Conservation (phyloP, 306 rosid species). For the Rosa persica region DNA sequence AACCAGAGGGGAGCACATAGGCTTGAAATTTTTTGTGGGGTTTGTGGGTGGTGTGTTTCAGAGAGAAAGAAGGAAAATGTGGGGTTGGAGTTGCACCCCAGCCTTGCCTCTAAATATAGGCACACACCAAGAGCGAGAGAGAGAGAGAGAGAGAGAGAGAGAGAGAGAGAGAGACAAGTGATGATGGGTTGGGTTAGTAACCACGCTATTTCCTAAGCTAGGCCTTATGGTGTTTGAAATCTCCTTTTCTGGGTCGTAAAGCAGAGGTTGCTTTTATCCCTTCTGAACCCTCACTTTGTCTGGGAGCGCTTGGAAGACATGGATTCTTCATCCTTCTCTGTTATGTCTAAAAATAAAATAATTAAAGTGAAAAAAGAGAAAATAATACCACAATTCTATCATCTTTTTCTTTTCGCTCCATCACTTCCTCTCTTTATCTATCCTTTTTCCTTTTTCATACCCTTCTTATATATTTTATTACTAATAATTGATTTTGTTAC, state of each 20-base stretch:
- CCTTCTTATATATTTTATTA: constrained; percentile 40
- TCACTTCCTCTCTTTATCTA: constrained; percentile 25
- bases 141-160: constrained; percentile 1
- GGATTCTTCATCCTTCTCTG: constrained; percentile 67
- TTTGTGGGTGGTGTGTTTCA: constrained; percentile 27
- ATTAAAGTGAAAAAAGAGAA: constrained; percentile 32
- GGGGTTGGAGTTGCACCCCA: constrained; percentile 70
- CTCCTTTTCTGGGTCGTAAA: constrained; percentile 97
- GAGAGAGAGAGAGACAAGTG: background rate
- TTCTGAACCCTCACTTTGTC: constrained; percentile 92
- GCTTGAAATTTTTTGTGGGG: constrained; percentile 35
- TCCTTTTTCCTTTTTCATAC: constrained; percentile 23
- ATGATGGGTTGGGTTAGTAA: constrained; percentile 40
- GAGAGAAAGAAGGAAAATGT: constrained; percentile 62
- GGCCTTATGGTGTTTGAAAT: constrained; percentile 75
- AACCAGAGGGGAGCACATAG: constrained; percentile 27
- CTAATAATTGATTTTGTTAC: constrained; percentile 28
- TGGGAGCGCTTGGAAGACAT: constrained; percentile 84
- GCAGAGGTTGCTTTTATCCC: constrained; percentile 73
- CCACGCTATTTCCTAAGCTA: constrained; percentile 95
- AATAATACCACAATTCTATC: constrained; percentile 42
- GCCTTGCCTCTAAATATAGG: constrained; percentile 62
- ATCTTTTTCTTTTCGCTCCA: constrained; percentile 37
- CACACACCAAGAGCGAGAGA: constrained; percentile 9
- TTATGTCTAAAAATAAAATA: constrained; percentile 25